Evolutionary conservation across 495 filamentous ascomycete species (phyloP).

Genomic region (Neurospora sp.): DNA sequence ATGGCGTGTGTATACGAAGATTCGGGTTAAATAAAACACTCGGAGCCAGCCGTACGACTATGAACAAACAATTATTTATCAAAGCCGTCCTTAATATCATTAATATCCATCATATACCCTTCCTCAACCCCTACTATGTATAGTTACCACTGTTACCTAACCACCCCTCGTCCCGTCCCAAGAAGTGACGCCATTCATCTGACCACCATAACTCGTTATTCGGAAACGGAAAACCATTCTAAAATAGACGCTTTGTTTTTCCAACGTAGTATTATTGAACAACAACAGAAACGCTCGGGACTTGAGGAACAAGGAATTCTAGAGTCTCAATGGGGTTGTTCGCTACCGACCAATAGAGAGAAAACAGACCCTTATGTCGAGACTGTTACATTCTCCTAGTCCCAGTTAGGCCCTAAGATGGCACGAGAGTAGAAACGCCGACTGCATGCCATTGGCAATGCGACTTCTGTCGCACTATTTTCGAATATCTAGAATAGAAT

Average conservation of each 20-base stretch:
- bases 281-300: neutral
- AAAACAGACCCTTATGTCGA: neutral
- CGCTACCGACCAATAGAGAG: too few relatives aligned
- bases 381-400: neutral
- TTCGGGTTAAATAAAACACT: neutral
- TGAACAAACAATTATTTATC: neutral
- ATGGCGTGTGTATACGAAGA: neutral
- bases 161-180: neutral
- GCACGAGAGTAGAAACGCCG: neutral
- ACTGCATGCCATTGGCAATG: neutral
- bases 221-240: neutral
- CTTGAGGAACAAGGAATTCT: neutral
- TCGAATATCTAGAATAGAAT: too few relatives aligned
- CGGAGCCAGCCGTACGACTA: neutral
- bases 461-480: too few relatives aligned
- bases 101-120: neutral
- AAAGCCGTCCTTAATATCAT: neutral
- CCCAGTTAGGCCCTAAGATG: neutral
- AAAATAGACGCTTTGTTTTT: neutral
- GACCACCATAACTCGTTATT: neutral
- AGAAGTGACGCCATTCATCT: neutral
- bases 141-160: neutral
- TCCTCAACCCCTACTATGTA: neutral
- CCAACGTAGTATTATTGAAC: neutral
- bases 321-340: too few relatives aligned